These are phyloP conservation scores for Cordyceps pruinosa DNA, from an alignment of 2,329 filamentous ascomycete genomes.

Conservation along the genomic window DNA sequence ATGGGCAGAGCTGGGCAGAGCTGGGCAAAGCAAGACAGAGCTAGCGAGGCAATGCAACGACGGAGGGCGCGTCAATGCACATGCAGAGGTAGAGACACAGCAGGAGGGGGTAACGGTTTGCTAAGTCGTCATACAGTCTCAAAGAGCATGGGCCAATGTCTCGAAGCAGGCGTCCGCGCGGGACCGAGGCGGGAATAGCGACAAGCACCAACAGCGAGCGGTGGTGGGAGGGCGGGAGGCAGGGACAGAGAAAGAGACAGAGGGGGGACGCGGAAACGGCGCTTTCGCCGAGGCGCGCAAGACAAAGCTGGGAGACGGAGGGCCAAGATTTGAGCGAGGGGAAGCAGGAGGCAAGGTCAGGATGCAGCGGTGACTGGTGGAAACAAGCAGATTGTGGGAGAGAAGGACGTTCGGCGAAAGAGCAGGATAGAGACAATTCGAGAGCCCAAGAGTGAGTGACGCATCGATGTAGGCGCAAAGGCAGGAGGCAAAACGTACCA, in stretches of 20 bases:
- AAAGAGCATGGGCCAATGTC: slow-evolving; percentile 8
- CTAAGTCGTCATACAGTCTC: slow-evolving; percentile 11
- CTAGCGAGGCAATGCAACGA: slow-evolving; percentile 10
- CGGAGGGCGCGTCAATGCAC: not conserved
- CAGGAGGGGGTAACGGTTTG: slow-evolving; percentile 2
- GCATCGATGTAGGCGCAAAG: not conserved
- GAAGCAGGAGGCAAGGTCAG: not conserved
- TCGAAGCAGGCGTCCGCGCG: slow-evolving; percentile 3
- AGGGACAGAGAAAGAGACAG: not conserved
- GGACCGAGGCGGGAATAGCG: slow-evolving; percentile 4
- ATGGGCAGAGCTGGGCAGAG: too few relatives aligned
- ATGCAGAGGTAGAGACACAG: slow-evolving; percentile 12
- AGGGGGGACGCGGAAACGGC: not conserved
- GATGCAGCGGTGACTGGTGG: not conserved
- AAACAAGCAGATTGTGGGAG: not conserved
- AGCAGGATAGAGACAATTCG: not conserved
- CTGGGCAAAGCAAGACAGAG: slow-evolving; percentile 8
- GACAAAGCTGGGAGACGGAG: not conserved
- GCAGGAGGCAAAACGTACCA: not conserved
- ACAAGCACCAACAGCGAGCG: slow-evolving; percentile 3
- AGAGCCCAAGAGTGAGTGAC: not conserved
- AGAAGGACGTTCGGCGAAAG: not conserved
- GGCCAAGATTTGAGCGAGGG: not conserved
- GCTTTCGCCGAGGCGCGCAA: not conserved
- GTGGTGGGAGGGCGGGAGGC: too few relatives aligned